Evolutionary conservation across 1,139 yeast species (phyloP), one percentile per base, ranked within the genome.

Genomic region (Kluyveromyces marxianus): DNA sequence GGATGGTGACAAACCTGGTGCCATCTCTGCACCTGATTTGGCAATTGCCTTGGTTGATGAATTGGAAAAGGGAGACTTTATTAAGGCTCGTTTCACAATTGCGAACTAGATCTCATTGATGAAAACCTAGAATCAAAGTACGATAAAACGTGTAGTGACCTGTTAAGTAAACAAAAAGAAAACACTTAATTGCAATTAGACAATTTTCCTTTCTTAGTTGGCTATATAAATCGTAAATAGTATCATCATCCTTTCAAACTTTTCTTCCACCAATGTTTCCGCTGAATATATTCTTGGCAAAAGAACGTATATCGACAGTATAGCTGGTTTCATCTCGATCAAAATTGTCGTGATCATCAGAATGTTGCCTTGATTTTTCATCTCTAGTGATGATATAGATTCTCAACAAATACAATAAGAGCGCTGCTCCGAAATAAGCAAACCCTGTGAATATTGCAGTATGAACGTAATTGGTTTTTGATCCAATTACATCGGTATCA

Each of bases 371-470:
- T 7, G 37, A 14, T 25, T 21, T 27, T 8, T 41, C 35, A 36
- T 57, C 62, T 31, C 61, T 45, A 3, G 60, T 57, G 24, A 56
- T 48, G 7, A 58, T 41, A 35, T 51, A 52, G 8, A 50, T 61
- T 49, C 74, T 57, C 24, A 68, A 56, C 5, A 66, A 59, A 29
- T 68, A 44, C 36, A 69, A 51, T 8, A 51, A 43, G 5, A 57
- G 21, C 2, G 60, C 60, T 28, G 65, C 58, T 2, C 62, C 67
- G 25, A 74, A 52, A 49, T 70, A 72, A 33, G 70, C 60, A 32
- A 65, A 51, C 2, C 80, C 81, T 14, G 74, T 70, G 49, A 77
- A 74, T 1, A 79, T 68, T 53, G 79, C 82, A 32, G 79, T 69
- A 54, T 73, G 69, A 25, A 74, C 56, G 50, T 66, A 79, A 0